A percentile compares a stretch with the other conserved stretches of the same genome.
phyloP scores from a whole-genome alignment of 2,329 filamentous ascomycete genomes.

The Scedosporium minutisporum region DNA sequence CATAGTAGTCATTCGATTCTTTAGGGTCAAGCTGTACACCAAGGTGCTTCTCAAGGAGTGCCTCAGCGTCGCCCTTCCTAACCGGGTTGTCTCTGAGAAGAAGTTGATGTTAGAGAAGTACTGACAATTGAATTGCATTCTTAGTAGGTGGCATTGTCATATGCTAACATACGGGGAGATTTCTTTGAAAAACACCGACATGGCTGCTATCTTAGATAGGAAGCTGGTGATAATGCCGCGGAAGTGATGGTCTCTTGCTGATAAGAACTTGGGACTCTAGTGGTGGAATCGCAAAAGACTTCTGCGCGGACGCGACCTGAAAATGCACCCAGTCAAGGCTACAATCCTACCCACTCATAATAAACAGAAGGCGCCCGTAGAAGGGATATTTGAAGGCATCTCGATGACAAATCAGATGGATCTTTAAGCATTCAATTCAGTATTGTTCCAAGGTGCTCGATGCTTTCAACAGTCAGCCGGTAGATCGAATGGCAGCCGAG shows the following conservation, averaged over 20 bases:
- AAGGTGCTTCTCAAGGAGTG: constrained; percentile 22
- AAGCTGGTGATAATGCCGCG: neutral
- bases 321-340: too few species aligned
- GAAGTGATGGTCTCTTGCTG: neutral
- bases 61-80: constrained; percentile 26
- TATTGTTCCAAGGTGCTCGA: too few species aligned
- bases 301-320: too few species aligned
- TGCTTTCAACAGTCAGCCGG: too few species aligned
- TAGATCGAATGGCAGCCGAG: neutral
- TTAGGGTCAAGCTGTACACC: constrained; percentile 24
- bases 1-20: constrained; percentile 33
- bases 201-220: constrained; percentile 8
- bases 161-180: constrained; percentile 20
- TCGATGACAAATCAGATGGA: too few species aligned
- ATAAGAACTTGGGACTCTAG: neutral
- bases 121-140: neutral
- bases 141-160: neutral
- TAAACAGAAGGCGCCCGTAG: too few species aligned
- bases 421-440: too few species aligned
- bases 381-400: too few species aligned
- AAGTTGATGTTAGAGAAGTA: neutral
- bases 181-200: constrained; percentile 30
- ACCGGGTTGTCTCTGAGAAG: constrained; percentile 28
- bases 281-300: too few species aligned
- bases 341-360: too few species aligned